These are phyloP conservation scores for Boletus coffeatus DNA, from an alignment of 1,284 basidiomycete species.

Conservation along the genomic window DNA sequence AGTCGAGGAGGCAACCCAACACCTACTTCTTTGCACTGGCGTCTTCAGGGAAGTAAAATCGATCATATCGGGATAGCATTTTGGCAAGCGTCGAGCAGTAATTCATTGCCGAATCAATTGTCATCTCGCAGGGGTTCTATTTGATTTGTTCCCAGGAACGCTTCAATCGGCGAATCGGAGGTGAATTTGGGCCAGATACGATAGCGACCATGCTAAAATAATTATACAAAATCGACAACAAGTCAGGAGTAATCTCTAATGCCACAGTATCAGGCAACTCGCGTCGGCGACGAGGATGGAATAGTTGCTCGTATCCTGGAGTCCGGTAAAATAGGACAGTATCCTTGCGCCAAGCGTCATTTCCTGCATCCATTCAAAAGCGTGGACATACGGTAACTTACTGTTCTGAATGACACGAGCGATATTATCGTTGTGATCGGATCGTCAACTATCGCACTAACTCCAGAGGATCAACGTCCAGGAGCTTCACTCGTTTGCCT, in stretches of 20 bases:
- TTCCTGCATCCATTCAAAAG: background rate
- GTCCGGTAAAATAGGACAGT: constrained; percentile 69
- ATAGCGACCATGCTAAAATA: constrained; percentile 97
- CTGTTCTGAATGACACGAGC: constrained; percentile 88
- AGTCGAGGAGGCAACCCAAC: background rate
- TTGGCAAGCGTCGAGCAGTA: too few species aligned
- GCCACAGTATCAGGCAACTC: constrained; percentile 30
- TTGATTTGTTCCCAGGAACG: constrained; percentile 84
- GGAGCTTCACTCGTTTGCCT: constrained; percentile 72
- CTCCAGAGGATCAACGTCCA: constrained; percentile 90
- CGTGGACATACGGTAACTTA: constrained; percentile 66
- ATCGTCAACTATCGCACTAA: constrained; percentile 93
- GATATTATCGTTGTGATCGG: constrained; percentile 77
- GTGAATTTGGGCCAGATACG: constrained; percentile 91
- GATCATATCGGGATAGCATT: background rate
- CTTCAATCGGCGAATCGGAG: constrained; percentile 89
- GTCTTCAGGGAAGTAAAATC: background rate
- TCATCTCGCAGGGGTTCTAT: too few species aligned
- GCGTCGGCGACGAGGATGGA: constrained; percentile 89
- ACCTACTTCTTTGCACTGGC: background rate
- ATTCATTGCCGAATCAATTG: too few species aligned
- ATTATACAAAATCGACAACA: constrained; percentile 83
- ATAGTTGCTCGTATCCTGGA: constrained; percentile 68
- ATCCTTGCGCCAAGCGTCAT: constrained; percentile 46
- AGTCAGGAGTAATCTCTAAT: background rate